Evolutionary conservation across 352 stramenopile genomes (phyloP), one percentile per base, ranked within the genome.

Genomic region (Phytopythium chamaehyphon): DNA sequence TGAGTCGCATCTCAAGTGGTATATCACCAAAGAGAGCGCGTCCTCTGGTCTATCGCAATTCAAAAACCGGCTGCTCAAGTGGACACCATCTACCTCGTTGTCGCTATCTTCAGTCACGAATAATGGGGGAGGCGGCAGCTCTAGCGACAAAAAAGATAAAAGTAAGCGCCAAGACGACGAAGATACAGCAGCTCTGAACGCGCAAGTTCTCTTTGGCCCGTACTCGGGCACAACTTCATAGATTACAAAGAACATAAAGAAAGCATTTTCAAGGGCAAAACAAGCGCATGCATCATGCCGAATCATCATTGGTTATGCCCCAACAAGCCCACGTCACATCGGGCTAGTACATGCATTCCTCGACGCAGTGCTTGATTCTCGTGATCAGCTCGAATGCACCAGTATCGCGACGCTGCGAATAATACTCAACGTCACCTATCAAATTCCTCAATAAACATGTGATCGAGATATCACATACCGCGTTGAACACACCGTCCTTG

Each of bases 61-160:
- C 58, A 92, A 92, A 26, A 91, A 94, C 69, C 90, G 90, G 28
- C 45, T 94, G 16, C 51, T 94, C 2, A 90, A 90, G 56, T 92
- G 82, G 78, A 88, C 72, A 10, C 78, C 78, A 3, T 76, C 66
- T 1, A 54, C 57, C 1, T 59, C 62, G 6, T 62, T 57, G 48
- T 51, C 45, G 11, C 45, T 51, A 18, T 31, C 45, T 18, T 51
- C 45, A 14, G 37, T 24, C 39, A 15, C 40, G 26, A 15, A 15
- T 22, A 14, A 26, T 40, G 33, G 43, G 16, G 24, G 51, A 18
- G 45, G 45, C 8, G 21, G 44, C 19, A 55, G 21, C 2, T 18
- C 38, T 16, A 64, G 60, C 26, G 73, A 72, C 37, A 87, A 88
- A 45, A 88, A 82, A 62, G 69, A 87, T 28, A 87, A 85, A 55